Evolutionary conservation across 345 rosid genomes (phyloP), one percentile per base, ranked within the genome.

Genomic region (Rhizophora mangle): DNA sequence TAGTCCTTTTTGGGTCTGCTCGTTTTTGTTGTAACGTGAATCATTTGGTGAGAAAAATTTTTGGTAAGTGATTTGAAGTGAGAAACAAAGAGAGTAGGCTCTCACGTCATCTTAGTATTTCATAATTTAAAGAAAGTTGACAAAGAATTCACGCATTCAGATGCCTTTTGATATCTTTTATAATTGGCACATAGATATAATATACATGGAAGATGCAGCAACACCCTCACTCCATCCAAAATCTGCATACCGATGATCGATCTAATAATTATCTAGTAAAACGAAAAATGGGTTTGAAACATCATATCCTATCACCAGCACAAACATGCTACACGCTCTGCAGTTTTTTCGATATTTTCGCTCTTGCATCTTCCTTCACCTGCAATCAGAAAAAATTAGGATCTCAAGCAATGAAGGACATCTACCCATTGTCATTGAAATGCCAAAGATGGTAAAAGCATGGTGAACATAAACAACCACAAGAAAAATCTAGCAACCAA

Each of bases 291-390:
- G 47, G 52, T 47, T 31, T 21, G 6, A 53, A 43, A 31, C 54
- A 47, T 29, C 56, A 46, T 27, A 21, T 24, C 29, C 9, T 43
- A 34, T 64, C 73, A 65, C 74, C 79, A 53, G 73, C 52, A 64
- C 57, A 58, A 63, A 64, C 39, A 73, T 24, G 72, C 69, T 75
- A 85, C 72, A 82, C 89, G 66, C 78, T 85, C 80, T 75, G 86
- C 47, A 77, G 73, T 76, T 87, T 82, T 82, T 77, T 72, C 11
- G 86, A 70, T 21, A 78, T 71, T 68, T 82, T 86, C 11, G 82
- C 68, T 65, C 82, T 85, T 61, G 60, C 73, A 61, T 73, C 66
- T 57, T 70, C 83, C 77, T 82, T 85, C 67, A 75, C 87, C 92
- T 85, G 85, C 74, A 71, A 37, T 34, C n/a, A 13, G 21, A 4